Evolutionary conservation across 345 rosid species (phyloP).

Genomic region (Populus nigra): DNA sequence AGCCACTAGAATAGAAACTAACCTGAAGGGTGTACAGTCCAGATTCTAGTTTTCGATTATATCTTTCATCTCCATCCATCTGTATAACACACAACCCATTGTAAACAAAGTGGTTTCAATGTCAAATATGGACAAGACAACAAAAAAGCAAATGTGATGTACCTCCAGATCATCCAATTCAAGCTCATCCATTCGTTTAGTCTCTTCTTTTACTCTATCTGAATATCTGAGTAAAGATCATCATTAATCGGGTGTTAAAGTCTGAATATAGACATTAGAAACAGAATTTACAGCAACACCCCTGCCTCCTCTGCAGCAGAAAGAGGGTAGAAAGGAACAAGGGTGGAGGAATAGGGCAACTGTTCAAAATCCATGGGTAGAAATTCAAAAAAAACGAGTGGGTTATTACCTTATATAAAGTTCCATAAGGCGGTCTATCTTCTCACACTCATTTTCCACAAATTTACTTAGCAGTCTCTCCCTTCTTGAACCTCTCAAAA

Average conservation of each 20-base stretch:
- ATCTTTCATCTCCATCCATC: constrained; percentile 91
- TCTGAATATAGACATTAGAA: not conserved
- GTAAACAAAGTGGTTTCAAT: constrained; percentile 11
- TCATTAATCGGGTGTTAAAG: constrained; percentile 2
- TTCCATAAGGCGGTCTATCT: constrained; percentile 97
- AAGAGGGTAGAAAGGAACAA: too few species aligned
- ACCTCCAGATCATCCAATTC: constrained; percentile 95
- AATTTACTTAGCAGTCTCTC: constrained; percentile 87
- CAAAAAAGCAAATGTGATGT: constrained; percentile 9
- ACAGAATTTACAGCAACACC: not conserved
- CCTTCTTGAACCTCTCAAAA: constrained; percentile 87
- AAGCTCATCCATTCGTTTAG: constrained; percentile 60
- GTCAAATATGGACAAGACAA: constrained; percentile 3
- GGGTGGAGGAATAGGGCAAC: not conserved
- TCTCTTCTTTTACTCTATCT: constrained; percentile 73
- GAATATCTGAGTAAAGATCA: constrained; percentile 55
- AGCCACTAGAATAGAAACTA: constrained; percentile 14
- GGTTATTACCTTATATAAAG: constrained; percentile 64
- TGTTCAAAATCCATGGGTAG: not conserved
- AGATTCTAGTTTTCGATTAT: constrained; percentile 79
- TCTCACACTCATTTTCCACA: constrained; percentile 92
- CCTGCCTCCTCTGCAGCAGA: not conserved
- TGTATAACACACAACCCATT: constrained; percentile 26
- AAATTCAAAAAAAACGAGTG: not conserved
- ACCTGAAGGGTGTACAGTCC: constrained; percentile 98